phyloP scores from a whole-genome alignment of 768 basidiomycete species.

The Leucocoprinus sp. region DNA sequence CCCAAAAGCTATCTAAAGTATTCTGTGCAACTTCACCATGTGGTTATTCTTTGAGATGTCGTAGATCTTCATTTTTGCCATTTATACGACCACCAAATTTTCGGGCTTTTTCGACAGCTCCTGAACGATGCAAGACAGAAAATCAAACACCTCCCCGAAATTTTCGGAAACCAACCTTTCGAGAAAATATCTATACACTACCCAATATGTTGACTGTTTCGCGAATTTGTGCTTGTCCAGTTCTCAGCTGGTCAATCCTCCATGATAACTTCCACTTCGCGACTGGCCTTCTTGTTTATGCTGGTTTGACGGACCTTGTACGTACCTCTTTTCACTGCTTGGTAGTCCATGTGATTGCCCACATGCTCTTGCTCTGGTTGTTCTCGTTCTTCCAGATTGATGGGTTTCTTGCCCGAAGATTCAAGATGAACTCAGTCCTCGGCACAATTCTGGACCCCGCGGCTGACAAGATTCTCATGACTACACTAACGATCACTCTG shows the following conservation, averaged over 20 bases:
- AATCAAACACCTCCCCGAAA: constrained; percentile 14
- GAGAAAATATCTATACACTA: constrained; percentile 90
- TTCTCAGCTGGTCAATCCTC: constrained; percentile 86
- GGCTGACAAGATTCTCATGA: constrained; percentile 94
- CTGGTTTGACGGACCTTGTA: constrained; percentile 90
- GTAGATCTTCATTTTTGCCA: background rate
- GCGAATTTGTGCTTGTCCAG: constrained; percentile 82
- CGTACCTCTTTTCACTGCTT: constrained; percentile 24
- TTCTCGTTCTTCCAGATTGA: constrained; percentile 52
- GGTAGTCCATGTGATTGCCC: background rate
- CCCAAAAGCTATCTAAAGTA: too few species aligned
- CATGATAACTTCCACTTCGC: constrained; percentile 75
- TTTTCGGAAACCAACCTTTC: constrained; percentile 28
- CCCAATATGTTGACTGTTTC: constrained; percentile 88
- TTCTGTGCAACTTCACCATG: background rate
- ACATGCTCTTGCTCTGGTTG: background rate
- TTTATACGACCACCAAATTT: background rate
- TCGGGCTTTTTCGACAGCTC: constrained; percentile 17
- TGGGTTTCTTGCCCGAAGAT: constrained; percentile 82
- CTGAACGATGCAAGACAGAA: constrained; percentile 12
- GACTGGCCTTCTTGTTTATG: constrained; percentile 78
- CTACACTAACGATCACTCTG: constrained; percentile 82
- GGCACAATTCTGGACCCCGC: constrained; percentile 96
- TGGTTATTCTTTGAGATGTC: background rate
- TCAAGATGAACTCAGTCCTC: constrained; percentile 82